Evolutionary conservation across 257 asterid species (phyloP).

Genomic region (Solanum piurae): DNA sequence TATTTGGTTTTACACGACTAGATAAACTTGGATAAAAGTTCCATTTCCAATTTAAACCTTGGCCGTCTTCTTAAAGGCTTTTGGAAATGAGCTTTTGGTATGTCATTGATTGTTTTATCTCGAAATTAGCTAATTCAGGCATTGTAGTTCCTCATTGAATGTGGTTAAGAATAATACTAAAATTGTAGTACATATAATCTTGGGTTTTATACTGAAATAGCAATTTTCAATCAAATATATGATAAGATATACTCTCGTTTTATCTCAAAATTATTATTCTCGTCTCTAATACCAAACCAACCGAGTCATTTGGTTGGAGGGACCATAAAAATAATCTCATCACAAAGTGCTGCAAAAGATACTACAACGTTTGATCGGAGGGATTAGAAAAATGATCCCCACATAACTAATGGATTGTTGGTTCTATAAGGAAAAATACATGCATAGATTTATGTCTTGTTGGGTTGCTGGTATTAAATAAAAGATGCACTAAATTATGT

Average conservation of each 20-base stretch:
- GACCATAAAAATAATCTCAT: background rate
- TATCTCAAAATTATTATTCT: background rate
- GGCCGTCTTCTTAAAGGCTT: background rate
- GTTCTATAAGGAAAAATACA: background rate
- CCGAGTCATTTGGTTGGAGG: background rate
- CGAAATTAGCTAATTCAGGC: background rate
- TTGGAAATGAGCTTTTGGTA: background rate
- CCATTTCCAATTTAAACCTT: background rate
- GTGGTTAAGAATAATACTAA: background rate
- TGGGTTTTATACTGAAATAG: background rate
- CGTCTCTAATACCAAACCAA: background rate
- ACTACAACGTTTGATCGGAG: background rate
- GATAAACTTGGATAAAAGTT: background rate
- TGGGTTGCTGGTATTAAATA: background rate
- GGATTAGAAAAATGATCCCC: background rate
- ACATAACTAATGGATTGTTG: background rate
- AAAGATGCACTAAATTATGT: background rate
- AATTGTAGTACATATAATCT: background rate
- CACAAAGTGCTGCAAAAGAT: background rate
- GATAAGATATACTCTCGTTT: background rate
- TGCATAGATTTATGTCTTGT: background rate
- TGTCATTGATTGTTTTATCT: background rate
- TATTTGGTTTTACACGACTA: background rate
- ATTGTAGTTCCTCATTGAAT: background rate
- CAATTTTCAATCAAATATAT: background rate